phyloP scores from a whole-genome alignment of 192 early-diverging fungal genomes.

The Thamnidium elegans region DNA sequence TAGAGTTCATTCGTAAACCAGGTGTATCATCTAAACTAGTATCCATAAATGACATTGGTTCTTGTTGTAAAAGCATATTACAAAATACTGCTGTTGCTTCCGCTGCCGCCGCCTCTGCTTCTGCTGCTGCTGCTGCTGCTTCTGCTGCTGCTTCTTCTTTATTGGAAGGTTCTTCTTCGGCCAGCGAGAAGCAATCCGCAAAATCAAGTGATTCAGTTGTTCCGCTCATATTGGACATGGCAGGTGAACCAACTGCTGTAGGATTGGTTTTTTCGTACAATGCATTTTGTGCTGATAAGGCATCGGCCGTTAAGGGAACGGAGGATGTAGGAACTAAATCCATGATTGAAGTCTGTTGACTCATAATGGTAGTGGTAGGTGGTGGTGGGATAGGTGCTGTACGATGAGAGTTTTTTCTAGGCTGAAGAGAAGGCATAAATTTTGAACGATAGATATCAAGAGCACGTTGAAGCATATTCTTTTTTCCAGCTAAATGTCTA shows the following conservation, averaged over 20 bases:
- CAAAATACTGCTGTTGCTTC: background rate
- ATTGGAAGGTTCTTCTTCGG: constrained; percentile 16
- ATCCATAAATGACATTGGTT: too few relatives aligned
- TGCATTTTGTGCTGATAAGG: constrained; percentile 20
- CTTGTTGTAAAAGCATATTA: background rate
- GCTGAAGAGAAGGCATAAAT: constrained; percentile 19
- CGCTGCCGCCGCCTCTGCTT: background rate
- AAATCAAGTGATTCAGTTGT: constrained; percentile 34
- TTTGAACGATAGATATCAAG: constrained; percentile 36
- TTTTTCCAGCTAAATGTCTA: constrained; percentile 31
- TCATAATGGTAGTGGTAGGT: too few relatives aligned
- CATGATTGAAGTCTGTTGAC: background rate
- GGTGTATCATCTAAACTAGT: background rate
- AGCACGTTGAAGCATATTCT: constrained; percentile 32
- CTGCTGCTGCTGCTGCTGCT: too few relatives aligned
- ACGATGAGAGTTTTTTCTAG: constrained; percentile 18
- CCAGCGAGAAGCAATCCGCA: constrained; percentile 33
- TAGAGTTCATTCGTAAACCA: background rate
- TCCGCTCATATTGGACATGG: constrained; percentile 21
- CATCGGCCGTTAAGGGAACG: constrained; percentile 17
- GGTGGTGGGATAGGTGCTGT: constrained; percentile 18
- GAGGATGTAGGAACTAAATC: constrained; percentile 4
- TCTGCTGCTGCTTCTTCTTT: background rate
- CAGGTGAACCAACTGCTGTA: constrained; percentile 3
- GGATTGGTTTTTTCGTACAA: background rate